Evolutionary conservation across 768 basidiomycete genomes (phyloP), one percentile per base, ranked within the genome.

Genomic region (Jaapia argillacea): DNA sequence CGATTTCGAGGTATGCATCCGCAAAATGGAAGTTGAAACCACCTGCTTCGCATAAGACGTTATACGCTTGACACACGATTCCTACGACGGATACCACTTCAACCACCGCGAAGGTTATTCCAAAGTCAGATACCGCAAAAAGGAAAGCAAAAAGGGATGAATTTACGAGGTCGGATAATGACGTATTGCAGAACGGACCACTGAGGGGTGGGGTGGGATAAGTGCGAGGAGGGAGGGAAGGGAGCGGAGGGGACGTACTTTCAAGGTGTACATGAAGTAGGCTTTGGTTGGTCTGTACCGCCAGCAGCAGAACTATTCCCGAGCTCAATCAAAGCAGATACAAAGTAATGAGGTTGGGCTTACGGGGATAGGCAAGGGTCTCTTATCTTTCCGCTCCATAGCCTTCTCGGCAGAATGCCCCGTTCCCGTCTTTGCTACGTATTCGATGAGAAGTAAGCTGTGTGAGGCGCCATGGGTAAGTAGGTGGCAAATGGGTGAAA

Each of bases 151-250:
- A 31, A 20, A 4, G n/a, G n/a, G n/a, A 18, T 12, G 14, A n/a
- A 26, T 54, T 50, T 39, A 71, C 73, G 55, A 45, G 79, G 78
- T 43, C 85, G 71, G 35, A 91, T 64, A 45, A 90, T 74, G 20
- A 86, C 79, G 57, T 91, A 94, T 73, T 96, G 92, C 46, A 96
- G 63, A 5, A 94, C 90, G 31, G 75, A 69, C 87, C 89, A 93
- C 77, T 89, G 12, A n/a, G 28, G 16, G 10, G 16, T 33, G 54
- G 26, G 54, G 26, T 14, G 39, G 26, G 40, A 14, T 41, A 7
- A 40, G 45, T 33, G 40, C 16, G 43, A 35, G 13, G 46, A 20
- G 20, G 18, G 26, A 46, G 24, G 41, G n/a, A 31, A 46, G 14
- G 16, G 6, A 22, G 16, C n/a, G n/a, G 22, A 12, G 41, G 6